A percentile compares a stretch with the other conserved stretches of the same genome.
Conservation (phyloP, 495 filamentous ascomycete species). For the Aspergillus taichungensis region DNA sequence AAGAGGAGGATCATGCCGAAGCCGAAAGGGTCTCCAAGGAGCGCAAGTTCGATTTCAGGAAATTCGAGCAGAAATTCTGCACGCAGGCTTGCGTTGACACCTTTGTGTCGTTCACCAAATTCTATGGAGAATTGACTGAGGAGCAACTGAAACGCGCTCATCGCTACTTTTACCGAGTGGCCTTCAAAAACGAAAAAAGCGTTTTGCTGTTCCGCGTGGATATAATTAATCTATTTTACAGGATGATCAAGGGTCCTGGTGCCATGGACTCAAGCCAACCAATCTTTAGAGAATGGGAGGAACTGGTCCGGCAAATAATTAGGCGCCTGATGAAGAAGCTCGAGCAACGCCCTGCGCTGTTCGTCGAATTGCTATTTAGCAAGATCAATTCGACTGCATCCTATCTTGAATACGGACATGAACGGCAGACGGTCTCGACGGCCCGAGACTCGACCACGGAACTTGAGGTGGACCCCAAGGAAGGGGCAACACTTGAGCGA, state of each 20-base stretch:
- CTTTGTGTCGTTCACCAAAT: slow-evolving; percentile 70
- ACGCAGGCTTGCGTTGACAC: slow-evolving; percentile 82
- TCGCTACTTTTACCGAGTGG: slow-evolving; percentile 89
- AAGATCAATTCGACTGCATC: slow-evolving; percentile 77
- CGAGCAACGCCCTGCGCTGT: slow-evolving; percentile 69
- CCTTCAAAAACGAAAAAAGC: slow-evolving; percentile 87
- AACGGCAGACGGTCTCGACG: slow-evolving; percentile 60
- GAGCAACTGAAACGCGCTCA: slow-evolving; percentile 87
- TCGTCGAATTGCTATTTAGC: slow-evolving; percentile 87
- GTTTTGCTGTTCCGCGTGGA: slow-evolving; percentile 85
- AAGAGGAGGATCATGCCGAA: slow-evolving; percentile 63
- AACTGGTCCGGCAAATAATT: slow-evolving; percentile 73
- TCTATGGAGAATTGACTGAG: slow-evolving; percentile 70
- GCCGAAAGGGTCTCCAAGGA: slow-evolving; percentile 64
- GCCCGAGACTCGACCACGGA: slow-evolving; percentile 56
- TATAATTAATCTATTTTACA: slow-evolving; percentile 78
- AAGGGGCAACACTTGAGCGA: slow-evolving; percentile 51
- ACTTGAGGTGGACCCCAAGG: slow-evolving; percentile 61
- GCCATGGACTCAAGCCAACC: slow-evolving; percentile 54
- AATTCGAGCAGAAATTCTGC: slow-evolving; percentile 72
- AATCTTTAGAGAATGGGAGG: slow-evolving; percentile 84
- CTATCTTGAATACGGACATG: slow-evolving; percentile 85
- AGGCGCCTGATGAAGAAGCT: slow-evolving; percentile 70
- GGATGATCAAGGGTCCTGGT: slow-evolving; percentile 87
- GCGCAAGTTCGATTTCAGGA: slow-evolving; percentile 87